Percentiles rank a stretch among this genome's conserved stretches.
Conservation (phyloP, 2,329 filamentous ascomycete species). For the Monilinia polystroma region DNA sequence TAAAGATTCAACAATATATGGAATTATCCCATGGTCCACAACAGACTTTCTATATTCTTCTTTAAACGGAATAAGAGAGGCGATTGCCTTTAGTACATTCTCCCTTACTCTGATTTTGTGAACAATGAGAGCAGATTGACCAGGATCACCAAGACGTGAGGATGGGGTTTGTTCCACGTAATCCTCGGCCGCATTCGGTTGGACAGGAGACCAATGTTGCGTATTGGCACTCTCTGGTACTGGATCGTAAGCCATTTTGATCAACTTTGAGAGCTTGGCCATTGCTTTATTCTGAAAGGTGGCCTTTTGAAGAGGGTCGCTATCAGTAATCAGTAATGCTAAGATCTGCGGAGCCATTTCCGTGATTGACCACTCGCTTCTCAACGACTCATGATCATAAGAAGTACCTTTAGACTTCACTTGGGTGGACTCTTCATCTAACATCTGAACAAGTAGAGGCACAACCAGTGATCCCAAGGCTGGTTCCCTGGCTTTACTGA, state of each 20-base stretch:
- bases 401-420: conserved; percentile 44
- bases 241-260: conserved; percentile 66
- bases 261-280: conserved; percentile 58
- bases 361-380: conserved; percentile 53
- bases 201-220: conserved; percentile 54
- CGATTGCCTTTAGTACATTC: conserved; percentile 72
- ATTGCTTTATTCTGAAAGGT: conserved; percentile 70
- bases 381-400: conserved; percentile 41
- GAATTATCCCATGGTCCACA: conserved; percentile 76
- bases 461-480: conserved; percentile 66
- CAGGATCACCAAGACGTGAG: conserved; percentile 57
- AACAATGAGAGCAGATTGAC: conserved; percentile 57
- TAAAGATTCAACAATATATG: conserved; percentile 81
- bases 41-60: conserved; percentile 82
- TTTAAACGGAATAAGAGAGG: conserved; percentile 76
- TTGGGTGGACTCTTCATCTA: conserved; percentile 52
- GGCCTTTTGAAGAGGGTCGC: conserved; percentile 74
- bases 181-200: conserved; percentile 25
- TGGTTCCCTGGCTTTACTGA: conserved; percentile 61
- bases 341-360: conserved; percentile 75
- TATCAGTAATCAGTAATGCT: conserved; percentile 75
- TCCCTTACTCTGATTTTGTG: conserved; percentile 78
- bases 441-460: conserved; percentile 65
- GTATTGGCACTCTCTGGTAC: conserved; percentile 48
- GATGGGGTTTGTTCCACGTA: conserved; percentile 36